phyloP scores from a whole-genome alignment of 768 basidiomycete species.

The Rhodotorula babjevae region DNA sequence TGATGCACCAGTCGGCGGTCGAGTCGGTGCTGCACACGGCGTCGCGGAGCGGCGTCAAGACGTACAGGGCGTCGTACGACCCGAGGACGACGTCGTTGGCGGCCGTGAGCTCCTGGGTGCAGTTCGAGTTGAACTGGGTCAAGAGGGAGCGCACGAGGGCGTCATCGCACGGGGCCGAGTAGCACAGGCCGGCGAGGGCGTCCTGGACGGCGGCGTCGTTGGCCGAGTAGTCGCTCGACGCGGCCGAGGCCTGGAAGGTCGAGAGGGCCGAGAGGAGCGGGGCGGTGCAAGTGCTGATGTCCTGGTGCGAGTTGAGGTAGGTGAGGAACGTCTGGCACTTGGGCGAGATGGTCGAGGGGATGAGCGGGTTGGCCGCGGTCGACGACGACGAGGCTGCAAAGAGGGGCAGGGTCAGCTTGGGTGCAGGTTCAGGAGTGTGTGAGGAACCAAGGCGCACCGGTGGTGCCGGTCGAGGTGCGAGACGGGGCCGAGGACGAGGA shows the following conservation, averaged over 20 bases:
- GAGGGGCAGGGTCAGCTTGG: background rate
- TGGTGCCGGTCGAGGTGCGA: background rate
- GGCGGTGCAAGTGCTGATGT: conserved; percentile 51
- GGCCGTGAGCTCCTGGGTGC: conserved; percentile 63
- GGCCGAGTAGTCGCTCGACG: conserved; percentile 47
- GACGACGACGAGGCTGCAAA: background rate
- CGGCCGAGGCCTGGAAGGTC: conserved; percentile 51
- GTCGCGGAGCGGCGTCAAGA: conserved; percentile 59
- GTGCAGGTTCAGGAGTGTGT: too few relatives aligned
- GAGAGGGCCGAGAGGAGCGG: conserved; percentile 55
- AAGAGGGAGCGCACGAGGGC: conserved; percentile 61
- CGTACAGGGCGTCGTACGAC: conserved; percentile 76
- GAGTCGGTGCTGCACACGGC: conserved; percentile 76
- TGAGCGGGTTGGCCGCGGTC: conserved; percentile 26
- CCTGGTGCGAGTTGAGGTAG: conserved; percentile 58
- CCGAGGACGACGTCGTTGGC: conserved; percentile 45
- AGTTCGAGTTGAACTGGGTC: conserved; percentile 64
- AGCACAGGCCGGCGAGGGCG: conserved; percentile 57
- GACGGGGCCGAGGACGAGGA: background rate
- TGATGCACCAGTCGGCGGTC: conserved; percentile 63
- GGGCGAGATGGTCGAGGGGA: conserved; percentile 36
- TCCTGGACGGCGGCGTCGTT: conserved; percentile 43
- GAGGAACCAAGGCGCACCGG: too few relatives aligned
- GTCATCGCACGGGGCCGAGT: conserved; percentile 47
- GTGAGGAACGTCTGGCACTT: conserved; percentile 57